Base-by-base conservation (phyloP, 306 rosid genomes). In the Quercus cerris region DNA sequence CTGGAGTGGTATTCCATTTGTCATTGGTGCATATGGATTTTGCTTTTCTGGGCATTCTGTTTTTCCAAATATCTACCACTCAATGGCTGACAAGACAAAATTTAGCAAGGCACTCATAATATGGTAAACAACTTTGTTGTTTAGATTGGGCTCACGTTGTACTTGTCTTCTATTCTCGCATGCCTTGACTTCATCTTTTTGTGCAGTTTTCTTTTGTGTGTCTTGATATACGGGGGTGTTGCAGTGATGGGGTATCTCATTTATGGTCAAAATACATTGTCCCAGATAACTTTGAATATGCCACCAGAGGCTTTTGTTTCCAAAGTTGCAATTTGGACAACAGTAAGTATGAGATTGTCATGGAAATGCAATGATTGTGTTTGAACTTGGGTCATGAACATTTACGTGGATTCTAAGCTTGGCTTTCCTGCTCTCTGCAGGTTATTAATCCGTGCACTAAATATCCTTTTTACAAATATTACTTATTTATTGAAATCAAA, bases 41-140 rank as follows among this genome's bases (percentile, higher is more conserved):
- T 90, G 96, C 88, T 89, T 82, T 78, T 87, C 97, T 5, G 98
- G 97, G 38, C 97, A 92, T 86, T 83, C 93, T 33, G 94, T 90
- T 56, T 90, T 94, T 59, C 97, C 96, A 27, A 94, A 94, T 79
- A 86, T 94, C 70, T 94, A 92, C 79, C 97, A 90, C 49, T 94
- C 94, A 8, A 92, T 94, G 97, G 94, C 92, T n/a, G 81, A 89
- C 83, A 94, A 90, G 81, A 85, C 67, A 74, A 76, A 90, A 81
- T 90, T 89, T 79, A 87, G 75, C 73, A 80, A 78, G 68, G 94
- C 96, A 27, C 15, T 92, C 3, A 67, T 76, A 14, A 82, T 82
- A 75, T 83, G 92, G 88, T 88, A 70, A 56, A 23, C 25, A 30
- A 64, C 28, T 10, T 62, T 6, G 30, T 6, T 73, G 17, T 73